Base-by-base conservation (phyloP, 257 asterid genomes). In the Rhazya stricta region DNA sequence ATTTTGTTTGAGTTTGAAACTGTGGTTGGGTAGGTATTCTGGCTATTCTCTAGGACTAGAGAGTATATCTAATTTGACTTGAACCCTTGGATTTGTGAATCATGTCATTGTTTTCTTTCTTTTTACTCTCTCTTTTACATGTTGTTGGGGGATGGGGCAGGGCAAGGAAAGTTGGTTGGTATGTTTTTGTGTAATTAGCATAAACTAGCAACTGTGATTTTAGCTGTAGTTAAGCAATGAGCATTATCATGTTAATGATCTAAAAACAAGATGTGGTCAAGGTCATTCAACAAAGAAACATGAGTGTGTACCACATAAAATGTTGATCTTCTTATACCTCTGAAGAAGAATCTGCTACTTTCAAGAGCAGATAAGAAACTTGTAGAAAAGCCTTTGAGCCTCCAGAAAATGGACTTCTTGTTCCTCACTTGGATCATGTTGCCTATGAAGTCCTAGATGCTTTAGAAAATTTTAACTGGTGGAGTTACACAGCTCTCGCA, bases 281-380 rank as follows among this genome's bases (percentile, higher is more conserved):
- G 87, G 81, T 69, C 69, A 69, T 70, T 76, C 81, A 70, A 25
- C 34, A 34, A 89, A 83, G 84, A 89, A 83, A 81, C 78, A 11
- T 36, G 90, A 87, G 61, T 48, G 41, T 42, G 32, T 75, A 42
- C 89, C 87, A 57, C 98, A n/a, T n/a, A 94, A 83, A 94, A 92
- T 82, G 83, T 76, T 53, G 98, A 94, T 81, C 90, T 94, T 82
- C 96, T 97, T 54, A 81, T 88, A 78, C 98, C 99, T 34, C 42
- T 92, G 21, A 91, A 83, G 87, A 86, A 88, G 85, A 91, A 92
- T 79, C 86, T 75, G 79, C 84, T 85, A 74, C 94, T 86, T 13
- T 88, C 91, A 21, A 84, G 96, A 83, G 91, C 87, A 72, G 99
- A 91, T 86, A 91, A 87, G 87, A 92, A 87, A 81, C 87, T 94